A percentile compares a stretch with the other conserved stretches of the same genome.
These are phyloP conservation scores for Paramyrothecium roridum DNA, from an alignment of 2,329 filamentous ascomycete genomes.

Conservation along the genomic window DNA sequence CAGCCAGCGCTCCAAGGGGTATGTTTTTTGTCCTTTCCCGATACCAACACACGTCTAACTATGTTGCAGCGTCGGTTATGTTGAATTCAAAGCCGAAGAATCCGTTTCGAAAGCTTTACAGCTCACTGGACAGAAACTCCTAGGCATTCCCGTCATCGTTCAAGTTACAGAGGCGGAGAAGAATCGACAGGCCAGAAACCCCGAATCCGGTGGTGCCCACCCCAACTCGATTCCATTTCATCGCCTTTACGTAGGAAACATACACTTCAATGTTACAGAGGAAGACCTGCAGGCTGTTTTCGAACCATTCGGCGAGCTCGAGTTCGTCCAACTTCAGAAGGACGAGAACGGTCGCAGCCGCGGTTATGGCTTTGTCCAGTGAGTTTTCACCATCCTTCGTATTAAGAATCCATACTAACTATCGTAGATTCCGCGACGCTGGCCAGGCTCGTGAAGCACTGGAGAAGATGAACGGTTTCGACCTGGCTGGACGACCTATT, in stretches of 20 bases:
- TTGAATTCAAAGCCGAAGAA: slow-evolving; percentile 97
- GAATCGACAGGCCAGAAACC: slow-evolving; percentile 90
- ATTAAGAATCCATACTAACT: slow-evolving; percentile 27
- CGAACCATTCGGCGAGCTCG: slow-evolving; percentile 94
- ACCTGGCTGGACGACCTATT: slow-evolving; percentile 94
- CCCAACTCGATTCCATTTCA: slow-evolving; percentile 92
- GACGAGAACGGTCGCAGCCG: slow-evolving; percentile 87
- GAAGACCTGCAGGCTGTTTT: slow-evolving; percentile 94
- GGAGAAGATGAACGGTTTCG: slow-evolving; percentile 99
- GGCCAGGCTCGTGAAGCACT: slow-evolving; percentile 89
- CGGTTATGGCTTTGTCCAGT: slow-evolving; percentile 99
- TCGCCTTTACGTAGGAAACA: slow-evolving; percentile 97
- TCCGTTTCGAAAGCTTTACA: slow-evolving; percentile 91
- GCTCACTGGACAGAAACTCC: slow-evolving; percentile 96
- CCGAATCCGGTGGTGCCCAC: slow-evolving; percentile 65
- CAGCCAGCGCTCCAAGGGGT: slow-evolving; percentile 97
- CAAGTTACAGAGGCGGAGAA: slow-evolving; percentile 99
- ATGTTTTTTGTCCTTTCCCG: slow-evolving; percentile 29
- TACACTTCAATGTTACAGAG: slow-evolving; percentile 99
- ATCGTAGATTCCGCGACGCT: slow-evolving; percentile 77
- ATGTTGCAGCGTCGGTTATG: slow-evolving; percentile 81
- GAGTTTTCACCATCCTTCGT: slow-evolving; percentile 37
- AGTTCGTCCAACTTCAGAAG: slow-evolving; percentile 96
- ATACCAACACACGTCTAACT: slow-evolving; percentile 30
- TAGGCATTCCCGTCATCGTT: slow-evolving; percentile 98